phyloP scores from a whole-genome alignment of 768 basidiomycete species.

The Boletellus ananiceps region DNA sequence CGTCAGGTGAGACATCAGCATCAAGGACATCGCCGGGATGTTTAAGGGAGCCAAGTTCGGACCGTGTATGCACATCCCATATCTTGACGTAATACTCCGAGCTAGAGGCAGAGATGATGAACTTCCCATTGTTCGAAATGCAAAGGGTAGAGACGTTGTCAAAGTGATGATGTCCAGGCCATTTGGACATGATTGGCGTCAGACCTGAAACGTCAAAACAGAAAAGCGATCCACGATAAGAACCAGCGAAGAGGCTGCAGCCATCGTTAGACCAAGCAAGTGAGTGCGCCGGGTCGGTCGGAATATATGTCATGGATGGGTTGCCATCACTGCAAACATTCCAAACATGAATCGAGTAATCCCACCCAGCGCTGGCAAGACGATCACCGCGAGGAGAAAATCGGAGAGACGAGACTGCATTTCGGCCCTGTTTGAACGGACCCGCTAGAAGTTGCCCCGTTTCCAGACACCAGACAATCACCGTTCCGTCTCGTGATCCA shows the following conservation, averaged over 20 bases:
- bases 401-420: constrained; percentile 8
- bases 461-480: constrained; percentile 20
- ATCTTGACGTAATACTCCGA: constrained; percentile 14
- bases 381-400: constrained; percentile 22
- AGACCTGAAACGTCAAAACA: constrained; percentile 9
- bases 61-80: constrained; percentile 11
- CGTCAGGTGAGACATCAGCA: constrained; percentile 14
- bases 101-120: constrained; percentile 17
- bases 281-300: constrained; percentile 6
- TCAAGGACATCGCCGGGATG: constrained; percentile 11
- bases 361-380: constrained; percentile 13
- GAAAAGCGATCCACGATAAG: constrained; percentile 8
- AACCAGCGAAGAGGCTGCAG: constrained; percentile 16
- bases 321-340: not conserved
- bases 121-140: constrained; percentile 20
- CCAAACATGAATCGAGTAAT: constrained; percentile 10
- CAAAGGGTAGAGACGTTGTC: constrained; percentile 15
- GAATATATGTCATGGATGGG: not conserved
- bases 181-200: not conserved
- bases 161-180: constrained; percentile 7
- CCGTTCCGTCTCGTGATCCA: constrained; percentile 18
- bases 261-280: constrained; percentile 20
- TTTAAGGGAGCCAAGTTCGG: constrained; percentile 6
- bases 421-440: constrained; percentile 12
- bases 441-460: constrained; percentile 12